A percentile compares a stretch with the other conserved stretches of the same genome.
These are phyloP conservation scores for Acer saccharum DNA, from an alignment of 345 rosid species.

Conservation along the genomic window DNA sequence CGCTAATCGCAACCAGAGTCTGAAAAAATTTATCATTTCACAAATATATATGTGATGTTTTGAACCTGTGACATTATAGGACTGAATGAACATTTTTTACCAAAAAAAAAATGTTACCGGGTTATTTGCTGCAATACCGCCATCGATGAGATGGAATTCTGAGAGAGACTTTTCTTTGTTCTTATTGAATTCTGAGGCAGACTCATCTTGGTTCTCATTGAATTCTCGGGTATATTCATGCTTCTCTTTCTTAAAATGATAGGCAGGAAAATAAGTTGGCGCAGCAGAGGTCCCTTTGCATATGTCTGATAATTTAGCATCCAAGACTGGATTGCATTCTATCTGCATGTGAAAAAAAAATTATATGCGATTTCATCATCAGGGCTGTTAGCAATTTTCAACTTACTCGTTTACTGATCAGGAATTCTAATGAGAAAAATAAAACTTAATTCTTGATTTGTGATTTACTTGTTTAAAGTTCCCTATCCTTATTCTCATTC, in stretches of 20 bases:
- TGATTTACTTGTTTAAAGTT: too few species aligned
- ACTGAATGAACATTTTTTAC: too few species aligned
- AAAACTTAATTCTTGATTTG: too few species aligned
- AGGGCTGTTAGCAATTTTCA: too few species aligned
- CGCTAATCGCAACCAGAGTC: constrained; percentile 68
- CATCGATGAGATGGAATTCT: constrained; percentile 49
- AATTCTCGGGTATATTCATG: constrained; percentile 46
- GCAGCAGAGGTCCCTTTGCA: constrained; percentile 71
- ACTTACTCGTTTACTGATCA: too few species aligned
- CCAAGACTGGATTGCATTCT: constrained; percentile 27
- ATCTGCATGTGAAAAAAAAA: constrained; percentile 25
- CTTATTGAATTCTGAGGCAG: too few species aligned
- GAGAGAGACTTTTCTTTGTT: too few species aligned
- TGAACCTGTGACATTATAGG: too few species aligned
- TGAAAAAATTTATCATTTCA: constrained; percentile 18
- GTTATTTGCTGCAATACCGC: constrained; percentile 65
- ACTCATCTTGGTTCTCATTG: constrained; percentile 14
- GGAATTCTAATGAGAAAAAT: too few species aligned
- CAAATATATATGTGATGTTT: too few species aligned
- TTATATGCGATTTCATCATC: too few species aligned
- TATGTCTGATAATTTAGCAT: constrained; percentile 63
- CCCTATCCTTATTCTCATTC: too few species aligned
- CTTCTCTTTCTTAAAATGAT: constrained; percentile 52
- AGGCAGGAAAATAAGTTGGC: constrained; percentile 63
- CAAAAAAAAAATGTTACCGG: constrained; percentile 38